Evolutionary conservation across 1,284 basidiomycete species (phyloP), one percentile per base, ranked within the genome.

Genomic region (Golubevia sp.): DNA sequence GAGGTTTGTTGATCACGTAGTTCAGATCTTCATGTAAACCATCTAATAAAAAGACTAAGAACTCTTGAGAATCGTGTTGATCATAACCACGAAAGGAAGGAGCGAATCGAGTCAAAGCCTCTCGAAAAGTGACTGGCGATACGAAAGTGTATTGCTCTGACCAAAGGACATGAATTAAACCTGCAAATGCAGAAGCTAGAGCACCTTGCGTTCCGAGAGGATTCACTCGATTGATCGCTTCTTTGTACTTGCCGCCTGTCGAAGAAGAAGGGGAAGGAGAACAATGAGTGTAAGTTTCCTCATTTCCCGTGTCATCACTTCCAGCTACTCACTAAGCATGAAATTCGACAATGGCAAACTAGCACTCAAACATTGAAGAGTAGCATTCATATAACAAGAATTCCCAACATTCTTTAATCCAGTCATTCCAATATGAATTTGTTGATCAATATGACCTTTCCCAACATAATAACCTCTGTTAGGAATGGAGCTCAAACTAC

Each of bases 201-300:
- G 88, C 88, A 0, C 97, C 97, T 77, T 94, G 91, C 0, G 93
- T 94, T 1, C 96, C 95, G 56, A 97, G 85, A 0, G 91, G 89
- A 84, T 99, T 98, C 59, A 90, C 84, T 80, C 89, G 88, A 82
- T 99, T 99, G 76, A 99, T 90, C 2, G 92, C 92, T 69, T 85
- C 88, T 84, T 90, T 92, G 89, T 93, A 98, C 48, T 90, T 88
- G 1, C 92, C 92, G 52, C 79, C 79, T 55, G n/a, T 15, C 21
- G 54, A 21, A 3, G 23, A 54, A 4, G 48, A 4, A 49, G 57
- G 5, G n/a, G 38, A 49, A 20, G 13, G 23, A 58, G 56, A 48
- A 24, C 34, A 23, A 23, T 23, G 48, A 18, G 1, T 23, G 18
- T 18, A 49, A 49, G 18, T 23, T 18, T 18, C 48, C 48, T n/a